phyloP scores from a whole-genome alignment of 345 rosid species.

The Durio zibethinus region DNA sequence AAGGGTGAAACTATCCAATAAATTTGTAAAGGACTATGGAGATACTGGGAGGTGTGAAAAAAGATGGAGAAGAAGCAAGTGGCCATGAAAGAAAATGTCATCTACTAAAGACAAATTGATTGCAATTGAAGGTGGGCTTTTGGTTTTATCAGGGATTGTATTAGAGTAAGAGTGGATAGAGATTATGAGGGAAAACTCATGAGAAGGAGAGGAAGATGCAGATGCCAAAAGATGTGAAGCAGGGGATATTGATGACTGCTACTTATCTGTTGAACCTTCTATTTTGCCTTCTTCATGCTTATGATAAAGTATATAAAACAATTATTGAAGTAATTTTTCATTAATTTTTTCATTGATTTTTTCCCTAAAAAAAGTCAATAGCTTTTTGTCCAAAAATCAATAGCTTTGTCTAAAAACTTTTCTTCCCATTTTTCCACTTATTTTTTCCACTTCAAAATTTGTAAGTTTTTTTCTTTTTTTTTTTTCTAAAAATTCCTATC shows the following conservation, averaged over 20 bases:
- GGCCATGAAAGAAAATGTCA: slow-evolving; percentile 97
- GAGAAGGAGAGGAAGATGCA: slow-evolving; percentile 83
- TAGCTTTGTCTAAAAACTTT: no score
- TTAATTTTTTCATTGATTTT: no score
- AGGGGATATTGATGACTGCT: slow-evolving; percentile 20
- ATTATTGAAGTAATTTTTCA: no score
- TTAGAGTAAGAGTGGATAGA: slow-evolving; percentile 67
- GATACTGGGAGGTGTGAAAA: slow-evolving; percentile 78
- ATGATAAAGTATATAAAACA: no score
- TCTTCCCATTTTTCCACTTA: no score
- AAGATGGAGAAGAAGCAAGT: slow-evolving; percentile 84
- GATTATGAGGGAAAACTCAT: slow-evolving; percentile 89
- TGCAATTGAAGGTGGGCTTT: slow-evolving; percentile 41
- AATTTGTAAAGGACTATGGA: slow-evolving; percentile 68
- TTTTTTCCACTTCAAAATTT: no score
- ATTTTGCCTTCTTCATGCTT: slow-evolving; percentile 34
- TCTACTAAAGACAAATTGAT: slow-evolving; percentile 86
- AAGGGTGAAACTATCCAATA: slow-evolving; percentile 59
- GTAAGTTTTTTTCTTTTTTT: no score
- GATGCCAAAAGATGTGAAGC: slow-evolving; percentile 55
- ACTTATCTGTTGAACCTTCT: slow-evolving; percentile 14
- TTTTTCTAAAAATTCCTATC: no score
- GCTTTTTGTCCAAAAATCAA: no score
- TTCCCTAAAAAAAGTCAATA: no score
- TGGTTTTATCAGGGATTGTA: slow-evolving; percentile 34